Base-by-base conservation (phyloP, 805 yeast genomes). In the Ogataea sp. region DNA sequence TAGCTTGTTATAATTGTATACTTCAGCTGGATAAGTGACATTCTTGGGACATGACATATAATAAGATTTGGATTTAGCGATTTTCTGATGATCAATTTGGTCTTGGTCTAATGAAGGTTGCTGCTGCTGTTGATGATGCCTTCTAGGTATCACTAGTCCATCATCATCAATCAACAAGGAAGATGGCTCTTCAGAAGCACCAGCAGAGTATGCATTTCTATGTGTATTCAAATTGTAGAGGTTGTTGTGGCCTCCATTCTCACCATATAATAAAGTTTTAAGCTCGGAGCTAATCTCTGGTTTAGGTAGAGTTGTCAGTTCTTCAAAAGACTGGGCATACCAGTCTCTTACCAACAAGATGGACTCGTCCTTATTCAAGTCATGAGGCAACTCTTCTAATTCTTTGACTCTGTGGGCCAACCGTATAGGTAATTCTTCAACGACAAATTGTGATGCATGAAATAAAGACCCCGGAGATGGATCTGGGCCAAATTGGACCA, bases 251-350 rank as follows among this genome's bases (percentile, higher is more conserved):
- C 39, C 44, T 14, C 39, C 42, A 4, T 37, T 41, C 4, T 37
- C 24, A 29, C 36, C 43, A 40, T 47, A 59, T 37, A 74, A 56
- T 43, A 69, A 45, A 42, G 59, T 54, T 29, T 56, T 56, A 44
- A 72, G 57, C 35, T 68, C 70, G 15, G 56, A 65, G 35, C 65
- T 62, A 34, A 80, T 64, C 25, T 51, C 53, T 1, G 90, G 90
- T 41, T 72, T 70, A 11, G 77, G 74, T 32, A 88, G 60, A 11
- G 69, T 58, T n/a, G 82, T 76, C 47, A 87, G 70, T 54, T 87
- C 90, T 50, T 86, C 88, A 58, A 88, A 88, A 8, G 90, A 80
- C 56, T 86, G 93, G 1, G 89, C 89, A 56, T 87, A 88, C 96
- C 96, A 88, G 55, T 86, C 77, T 43, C 80, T 73, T 15, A 87